Percentiles rank a stretch among this genome's conserved stretches.
Conservation (phyloP, 2,329 filamentous ascomycete genomes). For the Phyllosticta citribraziliensis region DNA sequence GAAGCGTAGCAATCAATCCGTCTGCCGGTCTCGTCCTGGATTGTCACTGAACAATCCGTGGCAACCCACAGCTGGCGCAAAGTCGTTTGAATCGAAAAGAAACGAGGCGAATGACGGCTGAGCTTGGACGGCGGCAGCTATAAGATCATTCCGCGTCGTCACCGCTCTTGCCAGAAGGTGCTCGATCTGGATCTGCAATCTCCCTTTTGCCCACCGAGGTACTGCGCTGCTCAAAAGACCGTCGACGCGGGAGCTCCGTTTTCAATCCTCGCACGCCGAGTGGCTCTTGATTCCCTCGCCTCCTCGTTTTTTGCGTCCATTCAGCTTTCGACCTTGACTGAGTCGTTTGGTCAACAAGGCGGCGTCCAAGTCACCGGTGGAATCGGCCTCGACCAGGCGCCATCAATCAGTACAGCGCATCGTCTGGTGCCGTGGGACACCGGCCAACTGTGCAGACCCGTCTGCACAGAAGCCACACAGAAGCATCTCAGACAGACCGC, state of each 20-base stretch:
- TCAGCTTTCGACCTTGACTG: neutral
- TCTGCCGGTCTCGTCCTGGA: conserved; percentile 1
- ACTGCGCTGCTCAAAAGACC: neutral
- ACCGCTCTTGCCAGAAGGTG: neutral
- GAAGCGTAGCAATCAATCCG: conserved; percentile 1
- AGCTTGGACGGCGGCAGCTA: neutral
- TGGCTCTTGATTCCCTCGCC: neutral
- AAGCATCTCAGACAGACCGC: conserved; percentile 6
- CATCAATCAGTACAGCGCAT: neutral
- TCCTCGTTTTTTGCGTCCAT: neutral
- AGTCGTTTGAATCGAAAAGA: neutral
- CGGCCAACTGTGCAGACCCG: conserved; percentile 1
- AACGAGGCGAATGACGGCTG: neutral
- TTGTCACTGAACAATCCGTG: conserved; percentile 8
- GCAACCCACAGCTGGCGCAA: neutral
- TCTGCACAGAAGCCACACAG: neutral
- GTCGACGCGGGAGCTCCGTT: neutral
- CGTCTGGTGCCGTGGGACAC: neutral
- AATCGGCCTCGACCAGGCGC: neutral
- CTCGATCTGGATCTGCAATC: conserved; percentile 1
- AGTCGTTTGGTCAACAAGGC: neutral
- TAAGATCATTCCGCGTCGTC: conserved; percentile 1
- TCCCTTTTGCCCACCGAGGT: neutral
- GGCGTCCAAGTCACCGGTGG: neutral
- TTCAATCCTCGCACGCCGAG: neutral